Percentiles rank a stretch among this genome's conserved stretches.
phyloP scores from a whole-genome alignment of 2,329 filamentous ascomycete genomes.

The Bimuria novae-zelandiae region DNA sequence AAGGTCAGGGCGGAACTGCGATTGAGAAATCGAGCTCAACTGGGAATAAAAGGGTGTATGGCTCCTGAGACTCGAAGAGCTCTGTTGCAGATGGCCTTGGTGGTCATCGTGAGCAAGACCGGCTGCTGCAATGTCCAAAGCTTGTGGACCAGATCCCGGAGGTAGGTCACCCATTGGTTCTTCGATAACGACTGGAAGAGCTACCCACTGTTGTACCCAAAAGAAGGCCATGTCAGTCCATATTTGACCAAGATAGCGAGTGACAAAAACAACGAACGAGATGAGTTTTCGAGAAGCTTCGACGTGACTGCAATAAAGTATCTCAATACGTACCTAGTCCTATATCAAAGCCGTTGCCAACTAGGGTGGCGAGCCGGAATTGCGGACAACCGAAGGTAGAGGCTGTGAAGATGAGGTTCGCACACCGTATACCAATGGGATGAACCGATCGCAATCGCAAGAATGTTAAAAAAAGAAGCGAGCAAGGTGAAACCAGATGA shows the following conservation, averaged over 20 bases:
- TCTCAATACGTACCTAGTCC: conserved; percentile 39
- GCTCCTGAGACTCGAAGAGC: conserved; percentile 24
- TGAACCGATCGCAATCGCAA: conserved; percentile 32
- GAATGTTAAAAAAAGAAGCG: conserved; percentile 46
- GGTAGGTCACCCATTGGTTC: conserved; percentile 49
- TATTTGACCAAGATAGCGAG: conserved; percentile 31
- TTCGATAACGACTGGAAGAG: conserved; percentile 46
- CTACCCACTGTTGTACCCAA: conserved; percentile 51
- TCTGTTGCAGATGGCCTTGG: conserved; percentile 16
- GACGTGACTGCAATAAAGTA: conserved; percentile 13
- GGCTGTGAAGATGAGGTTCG: conserved; percentile 24
- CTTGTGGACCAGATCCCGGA: conserved; percentile 32
- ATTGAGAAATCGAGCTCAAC: conserved; percentile 38
- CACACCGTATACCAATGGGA: conserved; percentile 39
- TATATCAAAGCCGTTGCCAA: conserved; percentile 36
- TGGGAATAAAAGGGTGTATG: conserved; percentile 46
- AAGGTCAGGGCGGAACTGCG: conserved; percentile 33
- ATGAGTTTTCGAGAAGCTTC: conserved; percentile 11
- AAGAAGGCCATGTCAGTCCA: conserved; percentile 50
- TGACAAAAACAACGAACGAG: conserved; percentile 19
- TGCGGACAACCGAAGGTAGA: conserved; percentile 32
- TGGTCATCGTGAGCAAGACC: conserved; percentile 34
- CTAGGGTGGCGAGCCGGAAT: conserved; percentile 41
- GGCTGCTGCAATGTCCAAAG: conserved; percentile 36
- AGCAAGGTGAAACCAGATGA: conserved; percentile 29